Percentiles rank a stretch among this genome's conserved stretches.
phyloP scores from a whole-genome alignment of 2,329 filamentous ascomycete species.

The Thielaviopsis musarum region DNA sequence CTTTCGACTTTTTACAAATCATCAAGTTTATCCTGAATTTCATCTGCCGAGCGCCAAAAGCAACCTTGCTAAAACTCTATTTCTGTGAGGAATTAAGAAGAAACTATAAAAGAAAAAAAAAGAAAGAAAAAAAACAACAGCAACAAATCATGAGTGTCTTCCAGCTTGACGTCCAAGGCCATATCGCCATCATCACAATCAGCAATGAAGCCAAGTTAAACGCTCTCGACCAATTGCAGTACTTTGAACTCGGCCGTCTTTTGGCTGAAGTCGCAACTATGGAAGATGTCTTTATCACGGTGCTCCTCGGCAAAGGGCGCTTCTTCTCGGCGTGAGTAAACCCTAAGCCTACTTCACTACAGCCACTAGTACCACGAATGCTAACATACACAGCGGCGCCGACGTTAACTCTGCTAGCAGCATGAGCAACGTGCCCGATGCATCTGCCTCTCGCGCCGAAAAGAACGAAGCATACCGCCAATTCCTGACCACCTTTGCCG shows the following conservation, averaged over 20 bases:
- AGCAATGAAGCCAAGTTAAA: slow-evolving; percentile 78
- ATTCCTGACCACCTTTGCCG: slow-evolving; percentile 56
- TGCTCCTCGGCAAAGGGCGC: slow-evolving; percentile 68
- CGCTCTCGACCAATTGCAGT: slow-evolving; percentile 53
- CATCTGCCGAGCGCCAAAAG: no score
- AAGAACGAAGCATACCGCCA: slow-evolving; percentile 17
- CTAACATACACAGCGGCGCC: slow-evolving; percentile 3
- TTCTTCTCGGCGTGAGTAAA: slow-evolving; percentile 68
- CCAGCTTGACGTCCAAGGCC: slow-evolving; percentile 24
- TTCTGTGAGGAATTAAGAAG: no score
- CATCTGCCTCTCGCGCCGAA: background rate
- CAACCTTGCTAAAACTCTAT: no score
- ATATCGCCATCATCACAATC: slow-evolving; percentile 61
- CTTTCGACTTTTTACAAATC: no score
- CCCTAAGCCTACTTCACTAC: background rate
- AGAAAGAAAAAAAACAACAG: background rate
- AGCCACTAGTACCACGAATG: background rate
- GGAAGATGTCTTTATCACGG: slow-evolving; percentile 69
- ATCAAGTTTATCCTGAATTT: no score
- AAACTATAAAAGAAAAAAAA: background rate
- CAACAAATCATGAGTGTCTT: slow-evolving; percentile 18
- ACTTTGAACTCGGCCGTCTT: slow-evolving; percentile 58
- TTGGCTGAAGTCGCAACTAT: slow-evolving; percentile 63
- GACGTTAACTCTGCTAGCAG: slow-evolving; percentile 6
- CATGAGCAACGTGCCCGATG: background rate